Percentiles rank a stretch among this genome's conserved stretches.
Conservation (phyloP, 257 asterid genomes). For the Leptodermis oblonga region DNA sequence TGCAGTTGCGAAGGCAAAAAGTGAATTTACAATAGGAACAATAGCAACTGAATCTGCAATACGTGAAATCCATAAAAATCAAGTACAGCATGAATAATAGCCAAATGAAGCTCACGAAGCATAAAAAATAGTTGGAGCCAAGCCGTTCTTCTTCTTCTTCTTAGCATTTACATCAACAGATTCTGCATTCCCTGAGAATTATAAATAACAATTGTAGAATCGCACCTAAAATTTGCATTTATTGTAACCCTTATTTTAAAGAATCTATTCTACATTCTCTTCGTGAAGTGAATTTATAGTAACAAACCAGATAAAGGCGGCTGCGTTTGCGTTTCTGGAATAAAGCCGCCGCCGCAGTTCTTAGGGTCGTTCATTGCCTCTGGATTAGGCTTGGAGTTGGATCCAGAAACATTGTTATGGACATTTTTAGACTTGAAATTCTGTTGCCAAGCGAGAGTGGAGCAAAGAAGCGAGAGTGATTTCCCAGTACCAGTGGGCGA, state of each 20-base stretch:
- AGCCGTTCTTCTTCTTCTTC: constrained; percentile 50
- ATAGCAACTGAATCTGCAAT: constrained; percentile 22
- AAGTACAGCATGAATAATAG: not conserved
- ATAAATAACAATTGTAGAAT: not conserved
- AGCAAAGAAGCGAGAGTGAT: constrained; percentile 84
- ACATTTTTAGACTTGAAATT: constrained; percentile 41
- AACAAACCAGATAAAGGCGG: constrained; percentile 57
- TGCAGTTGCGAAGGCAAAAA: no score
- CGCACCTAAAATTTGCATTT: not conserved
- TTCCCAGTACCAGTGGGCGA: constrained; percentile 99
- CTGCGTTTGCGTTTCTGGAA: constrained; percentile 60
- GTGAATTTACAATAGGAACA: not conserved
- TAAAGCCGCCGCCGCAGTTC: constrained; percentile 86
- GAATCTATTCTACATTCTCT: not conserved
- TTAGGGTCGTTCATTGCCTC: constrained; percentile 66
- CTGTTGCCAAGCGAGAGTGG: constrained; percentile 90
- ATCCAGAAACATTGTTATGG: constrained; percentile 29
- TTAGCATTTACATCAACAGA: constrained; percentile 34
- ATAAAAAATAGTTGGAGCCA: constrained; percentile 69
- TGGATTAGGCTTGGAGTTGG: constrained; percentile 58
- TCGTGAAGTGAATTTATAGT: not conserved
- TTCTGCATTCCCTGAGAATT: constrained; percentile 42
- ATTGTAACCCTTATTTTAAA: not conserved
- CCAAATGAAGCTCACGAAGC: constrained; percentile 55
- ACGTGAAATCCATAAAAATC: not conserved